Evolutionary conservation across 164 flowering plant genomes (phyloP), one percentile per base, ranked within the genome.

Genomic region (Tinospora cordifolia): DNA sequence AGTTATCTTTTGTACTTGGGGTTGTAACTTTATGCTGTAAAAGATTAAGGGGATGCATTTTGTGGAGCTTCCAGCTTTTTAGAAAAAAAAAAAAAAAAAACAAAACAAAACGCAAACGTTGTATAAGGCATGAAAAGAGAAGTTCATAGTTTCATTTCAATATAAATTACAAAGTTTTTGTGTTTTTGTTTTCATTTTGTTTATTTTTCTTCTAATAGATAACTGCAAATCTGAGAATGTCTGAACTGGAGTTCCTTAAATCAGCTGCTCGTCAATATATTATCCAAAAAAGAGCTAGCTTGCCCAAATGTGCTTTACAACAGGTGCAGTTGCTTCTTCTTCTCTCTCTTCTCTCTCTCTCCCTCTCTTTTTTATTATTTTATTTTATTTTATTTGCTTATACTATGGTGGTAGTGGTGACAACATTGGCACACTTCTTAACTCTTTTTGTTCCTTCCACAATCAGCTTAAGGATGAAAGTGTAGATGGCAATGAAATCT

Each of bases 391-490:
- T 60, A 62, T 21, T 49, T 30, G 67, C 15, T 54, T 73, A 25
- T 3, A 13, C 34, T 44, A 14, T 9, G 47, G 47, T 14, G 12
- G 47, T 9, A 44, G 47, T 44, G 47, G 14, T 25, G 24, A n/a
- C 44, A 24, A 21, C 41, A 7, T 13, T 9, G 46, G 19, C 57
- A 10, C 54, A 57, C 47, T 25, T 75, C n/a, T 65, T 11, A 69
- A 63, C 26, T 34, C 38, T 3, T 44, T 4, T 70, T 67, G 46
- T 26, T 63, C 41, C 62, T 66, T 69, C 49, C 73, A 51, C 14
- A 44, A 71, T 65, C 86, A 88, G 93, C 76, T 90, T 79, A 83
- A 86, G 79, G 83, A 81, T 73, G 26, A 75, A 67, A 77, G 84
- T 64, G 68, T 81, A 67, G 79, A 79, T 47, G 88, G 81, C 14